Conservation (phyloP, 2,329 filamentous ascomycete genomes). For the Fusarium praegraminearum region DNA sequence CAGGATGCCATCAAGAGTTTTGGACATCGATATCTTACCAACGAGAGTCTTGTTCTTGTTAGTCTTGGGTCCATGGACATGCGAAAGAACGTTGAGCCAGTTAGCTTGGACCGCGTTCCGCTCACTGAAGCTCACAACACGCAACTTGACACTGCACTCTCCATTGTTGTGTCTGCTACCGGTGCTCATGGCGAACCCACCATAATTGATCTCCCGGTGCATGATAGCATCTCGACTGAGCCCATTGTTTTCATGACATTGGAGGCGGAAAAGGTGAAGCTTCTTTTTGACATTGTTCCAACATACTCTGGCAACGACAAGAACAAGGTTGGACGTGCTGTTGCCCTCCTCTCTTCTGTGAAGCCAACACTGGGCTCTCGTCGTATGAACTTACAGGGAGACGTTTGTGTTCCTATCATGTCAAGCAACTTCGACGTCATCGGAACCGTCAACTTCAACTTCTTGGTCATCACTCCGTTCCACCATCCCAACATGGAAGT, state of each 20-base stretch:
- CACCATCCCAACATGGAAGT: slow-evolving; percentile 93
- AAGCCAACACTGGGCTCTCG: slow-evolving; percentile 85
- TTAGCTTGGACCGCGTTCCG: slow-evolving; percentile 89
- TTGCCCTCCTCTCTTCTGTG: slow-evolving; percentile 87
- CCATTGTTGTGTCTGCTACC: slow-evolving; percentile 87
- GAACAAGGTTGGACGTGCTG: slow-evolving; percentile 87
- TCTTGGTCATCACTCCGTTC: slow-evolving; percentile 94
- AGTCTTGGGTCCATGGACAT: slow-evolving; percentile 96
- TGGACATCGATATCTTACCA: slow-evolving; percentile 91
- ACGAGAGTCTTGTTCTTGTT: slow-evolving; percentile 90
- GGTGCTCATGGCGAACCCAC: slow-evolving; percentile 89
- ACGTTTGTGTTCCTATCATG: slow-evolving; percentile 91
- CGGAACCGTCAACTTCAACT: slow-evolving; percentile 96
- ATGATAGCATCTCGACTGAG: slow-evolving; percentile 93
- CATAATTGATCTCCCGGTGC: slow-evolving; percentile 90
- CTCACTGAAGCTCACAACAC: slow-evolving; percentile 90
- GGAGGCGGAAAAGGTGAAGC: slow-evolving; percentile 83
- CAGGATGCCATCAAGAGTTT: slow-evolving; percentile 92
- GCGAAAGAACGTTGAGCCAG: slow-evolving; percentile 81
- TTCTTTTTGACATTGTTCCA: slow-evolving; percentile 94
- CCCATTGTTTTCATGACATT: slow-evolving; percentile 88
- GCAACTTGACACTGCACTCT: slow-evolving; percentile 92
- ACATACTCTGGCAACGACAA: slow-evolving; percentile 94
- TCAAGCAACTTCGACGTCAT: slow-evolving; percentile 89
- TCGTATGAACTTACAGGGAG: slow-evolving; percentile 91